These are phyloP conservation scores for Parsonsia alboflavescens DNA, from an alignment of 257 asterid genomes.

Conservation along the genomic window DNA sequence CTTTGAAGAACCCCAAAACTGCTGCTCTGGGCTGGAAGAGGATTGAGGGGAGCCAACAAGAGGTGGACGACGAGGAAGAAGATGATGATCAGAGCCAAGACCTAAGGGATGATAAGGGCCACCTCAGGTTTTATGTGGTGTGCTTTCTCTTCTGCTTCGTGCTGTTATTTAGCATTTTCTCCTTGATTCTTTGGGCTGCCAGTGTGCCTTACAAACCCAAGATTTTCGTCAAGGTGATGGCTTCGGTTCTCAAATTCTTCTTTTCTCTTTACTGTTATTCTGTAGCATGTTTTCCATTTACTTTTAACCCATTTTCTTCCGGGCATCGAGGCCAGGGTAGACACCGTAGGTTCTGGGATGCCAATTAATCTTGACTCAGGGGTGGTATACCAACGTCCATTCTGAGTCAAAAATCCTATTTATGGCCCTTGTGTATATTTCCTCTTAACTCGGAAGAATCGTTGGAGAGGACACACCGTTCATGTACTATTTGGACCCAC, in stretches of 20 bases:
- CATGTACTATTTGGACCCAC: neutral
- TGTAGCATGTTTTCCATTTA: neutral
- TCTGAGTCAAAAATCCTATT: neutral
- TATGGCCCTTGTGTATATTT: neutral
- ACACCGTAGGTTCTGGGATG: neutral
- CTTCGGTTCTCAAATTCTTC: neutral
- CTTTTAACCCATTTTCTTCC: neutral
- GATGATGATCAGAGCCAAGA: conserved; percentile 31
- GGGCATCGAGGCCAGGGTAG: neutral
- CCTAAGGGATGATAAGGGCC: conserved; percentile 20
- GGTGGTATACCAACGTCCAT: neutral
- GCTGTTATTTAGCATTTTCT: conserved; percentile 48
- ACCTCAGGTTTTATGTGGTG: conserved; percentile 42
- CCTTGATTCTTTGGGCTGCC: conserved; percentile 79
- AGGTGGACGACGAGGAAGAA: conserved; percentile 34
- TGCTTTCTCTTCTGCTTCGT: conserved; percentile 63
- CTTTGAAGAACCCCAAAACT: conserved; percentile 44
- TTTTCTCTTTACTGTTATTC: neutral
- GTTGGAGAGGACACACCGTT: conserved; percentile 20
- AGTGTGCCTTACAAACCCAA: conserved; percentile 55
- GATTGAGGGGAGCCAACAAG: conserved; percentile 34
- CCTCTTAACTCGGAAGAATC: neutral
- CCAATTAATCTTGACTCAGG: neutral
- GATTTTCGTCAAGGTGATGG: conserved; percentile 57
- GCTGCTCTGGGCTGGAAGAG: conserved; percentile 49